phyloP scores from a whole-genome alignment of 345 rosid genomes.

The Sonneratia alba region DNA sequence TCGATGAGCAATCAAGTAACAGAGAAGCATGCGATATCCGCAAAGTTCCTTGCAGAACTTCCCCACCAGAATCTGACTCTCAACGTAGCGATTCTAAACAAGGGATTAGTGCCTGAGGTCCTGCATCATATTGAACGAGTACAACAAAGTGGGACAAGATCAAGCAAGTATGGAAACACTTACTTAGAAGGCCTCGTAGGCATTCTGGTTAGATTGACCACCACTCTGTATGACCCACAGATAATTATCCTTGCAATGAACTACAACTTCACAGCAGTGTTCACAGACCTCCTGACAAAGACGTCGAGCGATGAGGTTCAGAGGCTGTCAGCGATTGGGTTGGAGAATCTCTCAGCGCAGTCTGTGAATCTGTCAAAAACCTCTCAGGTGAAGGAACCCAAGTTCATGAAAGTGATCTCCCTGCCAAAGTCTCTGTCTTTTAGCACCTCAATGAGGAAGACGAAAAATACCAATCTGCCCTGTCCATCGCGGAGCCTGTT shows the following conservation, averaged over 20 bases:
- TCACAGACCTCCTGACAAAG: conserved; percentile 63
- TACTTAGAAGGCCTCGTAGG: conserved; percentile 81
- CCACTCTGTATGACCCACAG: conserved; percentile 67
- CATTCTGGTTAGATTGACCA: conserved; percentile 75
- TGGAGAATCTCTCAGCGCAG: conserved; percentile 72
- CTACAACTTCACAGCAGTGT: conserved; percentile 56
- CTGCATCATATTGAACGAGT: conserved; percentile 43
- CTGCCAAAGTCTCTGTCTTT: conserved; percentile 36
- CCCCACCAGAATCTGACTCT: conserved; percentile 73
- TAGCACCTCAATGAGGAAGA: conserved; percentile 43
- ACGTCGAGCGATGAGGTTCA: conserved; percentile 77
- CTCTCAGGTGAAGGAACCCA: conserved; percentile 34
- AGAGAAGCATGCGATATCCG: conserved; percentile 70
- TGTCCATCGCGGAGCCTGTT: conserved; percentile 76
- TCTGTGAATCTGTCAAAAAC: conserved; percentile 47
- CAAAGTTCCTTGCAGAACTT: conserved; percentile 61
- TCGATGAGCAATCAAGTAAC: conserved; percentile 35
- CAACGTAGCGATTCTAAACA: conserved; percentile 52
- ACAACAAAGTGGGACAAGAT: conserved; percentile 50
- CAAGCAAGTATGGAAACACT: conserved; percentile 50
- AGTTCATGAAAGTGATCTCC: conserved; percentile 31
- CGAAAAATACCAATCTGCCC: conserved; percentile 35
- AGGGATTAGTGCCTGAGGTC: conserved; percentile 40
- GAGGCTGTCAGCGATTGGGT: conserved; percentile 64
- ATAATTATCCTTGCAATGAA: conserved; percentile 49